phyloP scores from a whole-genome alignment of 352 stramenopile species.

The Phytopythium kandeliae region DNA sequence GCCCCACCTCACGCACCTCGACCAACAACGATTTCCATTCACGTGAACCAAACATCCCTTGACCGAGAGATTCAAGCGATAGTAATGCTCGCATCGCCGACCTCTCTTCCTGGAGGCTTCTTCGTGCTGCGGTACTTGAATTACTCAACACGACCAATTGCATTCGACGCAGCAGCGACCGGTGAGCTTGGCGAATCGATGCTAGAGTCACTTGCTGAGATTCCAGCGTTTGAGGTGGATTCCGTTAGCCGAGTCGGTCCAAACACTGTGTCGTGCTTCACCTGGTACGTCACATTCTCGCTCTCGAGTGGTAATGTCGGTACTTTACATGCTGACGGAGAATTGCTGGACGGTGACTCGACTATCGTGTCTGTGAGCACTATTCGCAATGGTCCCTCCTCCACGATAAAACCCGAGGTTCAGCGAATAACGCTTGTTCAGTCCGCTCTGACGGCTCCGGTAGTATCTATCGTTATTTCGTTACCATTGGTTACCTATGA shows the following conservation, averaged over 20 bases:
- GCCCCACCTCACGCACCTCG: constrained; percentile 14
- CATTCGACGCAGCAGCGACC: constrained; percentile 19
- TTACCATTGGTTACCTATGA: constrained; percentile 12
- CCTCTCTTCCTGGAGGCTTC: constrained; percentile 12
- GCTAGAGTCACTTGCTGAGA: constrained; percentile 16
- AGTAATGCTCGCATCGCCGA: constrained; percentile 7
- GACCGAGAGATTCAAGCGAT: constrained; percentile 24
- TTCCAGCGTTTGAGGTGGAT: constrained; percentile 12
- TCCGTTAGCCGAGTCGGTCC: constrained; percentile 24
- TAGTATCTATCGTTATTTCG: constrained; percentile 10
- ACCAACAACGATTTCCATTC: constrained; percentile 13
- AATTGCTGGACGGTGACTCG: constrained; percentile 15
- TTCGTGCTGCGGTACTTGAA: constrained; percentile 17
- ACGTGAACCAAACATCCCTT: constrained; percentile 6
- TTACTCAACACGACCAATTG: constrained; percentile 14
- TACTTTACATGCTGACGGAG: constrained; percentile 13
- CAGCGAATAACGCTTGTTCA: constrained; percentile 11
- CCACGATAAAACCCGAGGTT: constrained; percentile 14
- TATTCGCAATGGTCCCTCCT: constrained; percentile 15
- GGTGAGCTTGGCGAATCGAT: constrained; percentile 18
- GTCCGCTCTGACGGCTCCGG: constrained; percentile 1
- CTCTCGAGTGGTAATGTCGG: constrained; percentile 22
- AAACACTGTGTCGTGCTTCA: constrained; percentile 25
- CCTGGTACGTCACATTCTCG: constrained; percentile 36
- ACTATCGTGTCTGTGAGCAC: constrained; percentile 16